phyloP scores from a whole-genome alignment of 306 rosid species.

The Malus fusca region DNA sequence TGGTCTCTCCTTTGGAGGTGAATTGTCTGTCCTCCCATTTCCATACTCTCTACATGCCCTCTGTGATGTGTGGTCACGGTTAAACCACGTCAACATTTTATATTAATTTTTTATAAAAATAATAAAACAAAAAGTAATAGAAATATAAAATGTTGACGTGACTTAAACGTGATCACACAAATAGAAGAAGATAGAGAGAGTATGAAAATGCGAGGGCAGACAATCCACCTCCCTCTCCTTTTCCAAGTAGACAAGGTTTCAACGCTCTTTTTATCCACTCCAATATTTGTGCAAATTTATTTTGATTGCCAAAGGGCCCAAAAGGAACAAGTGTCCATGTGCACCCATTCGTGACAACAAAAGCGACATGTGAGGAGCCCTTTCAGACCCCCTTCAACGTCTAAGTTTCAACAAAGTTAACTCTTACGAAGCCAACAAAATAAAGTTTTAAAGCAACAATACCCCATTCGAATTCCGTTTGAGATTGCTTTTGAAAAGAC shows the following conservation, averaged over 20 bases:
- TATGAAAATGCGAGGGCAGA: too few species aligned
- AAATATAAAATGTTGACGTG: too few species aligned
- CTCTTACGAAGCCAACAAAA: background rate
- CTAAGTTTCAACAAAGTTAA: background rate
- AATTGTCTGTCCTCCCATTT: too few species aligned
- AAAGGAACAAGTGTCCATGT: slow-evolving; percentile 5
- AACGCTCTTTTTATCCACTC: background rate
- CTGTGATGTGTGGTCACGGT: too few species aligned
- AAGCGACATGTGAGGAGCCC: slow-evolving; percentile 23
- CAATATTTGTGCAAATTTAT: background rate
- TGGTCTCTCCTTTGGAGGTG: slow-evolving; percentile 13
- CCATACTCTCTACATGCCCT: too few species aligned
- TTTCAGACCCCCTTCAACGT: background rate
- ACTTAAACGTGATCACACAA: too few species aligned
- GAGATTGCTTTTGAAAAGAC: background rate
- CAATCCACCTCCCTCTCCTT: slow-evolving; percentile 8
- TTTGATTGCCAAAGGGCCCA: slow-evolving; percentile 2
- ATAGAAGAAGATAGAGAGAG: too few species aligned
- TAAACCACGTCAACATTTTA: too few species aligned
- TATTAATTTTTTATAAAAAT: too few species aligned
- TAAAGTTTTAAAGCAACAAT: background rate
- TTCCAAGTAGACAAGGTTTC: slow-evolving; percentile 26
- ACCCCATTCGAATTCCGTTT: background rate
- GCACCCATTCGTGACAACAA: slow-evolving; percentile 30
- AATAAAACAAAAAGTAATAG: too few species aligned